Evolutionary conservation across 2,329 filamentous ascomycete species (phyloP).

Genomic region (Alternaria sp.): DNA sequence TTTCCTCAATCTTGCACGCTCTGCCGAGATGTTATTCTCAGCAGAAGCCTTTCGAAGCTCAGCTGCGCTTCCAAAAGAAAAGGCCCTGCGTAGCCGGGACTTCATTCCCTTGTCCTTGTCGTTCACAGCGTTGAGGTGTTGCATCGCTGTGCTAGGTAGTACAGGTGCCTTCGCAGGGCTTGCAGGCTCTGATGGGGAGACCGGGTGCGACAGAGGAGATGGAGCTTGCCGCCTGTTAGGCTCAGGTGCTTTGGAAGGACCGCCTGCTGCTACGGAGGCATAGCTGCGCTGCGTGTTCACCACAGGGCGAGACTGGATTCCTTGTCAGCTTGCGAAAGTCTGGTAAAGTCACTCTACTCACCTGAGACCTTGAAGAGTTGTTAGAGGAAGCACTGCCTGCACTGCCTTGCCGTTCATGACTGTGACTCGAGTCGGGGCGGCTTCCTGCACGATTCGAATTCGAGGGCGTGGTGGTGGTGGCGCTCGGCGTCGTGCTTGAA

Average conservation of each 20-base stretch:
- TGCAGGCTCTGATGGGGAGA: constrained; percentile 45
- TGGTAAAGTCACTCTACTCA: constrained; percentile 22
- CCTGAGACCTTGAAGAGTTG: constrained; percentile 42
- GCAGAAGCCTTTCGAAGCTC: constrained; percentile 81
- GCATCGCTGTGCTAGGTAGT: constrained; percentile 72
- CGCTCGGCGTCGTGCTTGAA: constrained; percentile 18
- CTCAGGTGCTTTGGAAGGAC: constrained; percentile 44
- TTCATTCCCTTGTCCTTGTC: constrained; percentile 87
- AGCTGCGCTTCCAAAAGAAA: constrained; percentile 94
- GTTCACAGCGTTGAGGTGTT: constrained; percentile 85
- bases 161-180: constrained; percentile 22
- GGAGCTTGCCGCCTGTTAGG: constrained; percentile 52
- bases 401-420: constrained; percentile 48
- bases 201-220: constrained; percentile 56
- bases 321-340: neutral
- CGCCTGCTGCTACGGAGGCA: constrained; percentile 22
- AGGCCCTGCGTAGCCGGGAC: constrained; percentile 84
- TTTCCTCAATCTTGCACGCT: constrained; percentile 63
- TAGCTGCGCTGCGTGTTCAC: constrained; percentile 22
- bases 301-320: constrained; percentile 32
- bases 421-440: constrained; percentile 42
- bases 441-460: constrained; percentile 38
- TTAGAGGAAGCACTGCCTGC: constrained; percentile 46
- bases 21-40: constrained; percentile 61
- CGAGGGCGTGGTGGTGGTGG: constrained; percentile 31